Base-by-base conservation (phyloP, 345 rosid species). In the Excoecaria agallocha region DNA sequence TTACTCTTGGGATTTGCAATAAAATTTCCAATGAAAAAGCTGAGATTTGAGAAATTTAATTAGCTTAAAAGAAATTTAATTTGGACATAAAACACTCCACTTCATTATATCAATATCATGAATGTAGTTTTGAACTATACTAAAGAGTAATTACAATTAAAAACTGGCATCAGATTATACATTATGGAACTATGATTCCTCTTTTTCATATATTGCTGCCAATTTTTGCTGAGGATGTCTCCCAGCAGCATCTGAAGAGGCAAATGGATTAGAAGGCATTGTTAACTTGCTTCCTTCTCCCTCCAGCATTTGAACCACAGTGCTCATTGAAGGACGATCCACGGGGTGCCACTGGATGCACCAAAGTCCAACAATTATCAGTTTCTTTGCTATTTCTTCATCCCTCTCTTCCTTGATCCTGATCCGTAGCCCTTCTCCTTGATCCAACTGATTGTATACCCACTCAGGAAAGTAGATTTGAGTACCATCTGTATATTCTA, bases 401-500 rank as follows among this genome's bases (percentile, higher is more conserved):
- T 72, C 76, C 4, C 46, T 56, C 17, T 49, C 68, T 37, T 72
- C 68, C 11, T 72, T 56, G 8, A 61, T 62, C 1, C 49, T 6
- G 49, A 72, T 46, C 37, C 76, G 19, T 20, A 72, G 68, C 37
- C 61, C 76, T 2, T 72, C 69, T 30, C 76, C 76, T 15, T 48
- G 45, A 2, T 72, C 76, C 46, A 72, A 63, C 8, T 4, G 58
- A n/a, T 62, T 62, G 17, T 72, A 72, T 11, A 72, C 54, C 76
- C 68, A 72, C 19, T 71, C 66, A 0, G 66, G 74, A 15, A 77
- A 77, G 67, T 52, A 51, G 17, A 77, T 22, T 5, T 77, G 70
- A 6, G 56, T n/a, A 22, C 16, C 38, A 12, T 12, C 70, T 0
- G 59, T 59, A 10, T 22, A 73, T 15, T 69, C 64, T 7, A 60